phyloP scores from a whole-genome alignment of 768 basidiomycete genomes.

The Mycena pura region DNA sequence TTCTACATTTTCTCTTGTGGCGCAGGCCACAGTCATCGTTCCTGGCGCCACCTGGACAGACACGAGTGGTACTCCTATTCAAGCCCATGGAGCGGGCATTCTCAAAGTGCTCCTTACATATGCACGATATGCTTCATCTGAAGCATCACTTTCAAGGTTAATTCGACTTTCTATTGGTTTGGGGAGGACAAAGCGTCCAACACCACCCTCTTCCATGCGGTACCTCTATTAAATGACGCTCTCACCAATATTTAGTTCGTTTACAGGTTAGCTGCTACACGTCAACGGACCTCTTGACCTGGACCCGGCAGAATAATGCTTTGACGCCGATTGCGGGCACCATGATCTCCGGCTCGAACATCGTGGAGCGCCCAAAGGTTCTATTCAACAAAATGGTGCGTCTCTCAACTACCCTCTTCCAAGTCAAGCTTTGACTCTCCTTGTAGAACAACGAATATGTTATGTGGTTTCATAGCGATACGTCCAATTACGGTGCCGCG shows the following conservation, averaged over 20 bases:
- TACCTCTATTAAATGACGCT: not conserved
- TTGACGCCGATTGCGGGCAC: slow-evolving; percentile 59
- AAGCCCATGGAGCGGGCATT: slow-evolving; percentile 68
- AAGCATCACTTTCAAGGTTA: slow-evolving; percentile 43
- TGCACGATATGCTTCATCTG: not conserved
- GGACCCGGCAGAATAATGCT: slow-evolving; percentile 66
- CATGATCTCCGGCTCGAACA: slow-evolving; percentile 61
- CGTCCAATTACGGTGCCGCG: slow-evolving; percentile 67
- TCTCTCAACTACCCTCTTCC: not conserved
- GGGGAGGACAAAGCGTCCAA: slow-evolving; percentile 69
- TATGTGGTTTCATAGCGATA: slow-evolving; percentile 77
- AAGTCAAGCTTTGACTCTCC: not conserved
- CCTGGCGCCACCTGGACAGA: slow-evolving; percentile 70
- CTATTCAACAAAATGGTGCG: slow-evolving; percentile 58
- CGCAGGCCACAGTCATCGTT: slow-evolving; percentile 55
- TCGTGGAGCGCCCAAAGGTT: slow-evolving; percentile 71
- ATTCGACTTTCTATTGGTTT: slow-evolving; percentile 64
- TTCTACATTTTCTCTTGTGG: slow-evolving; percentile 22
- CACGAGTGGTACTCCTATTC: slow-evolving; percentile 64
- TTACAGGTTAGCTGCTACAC: no score
- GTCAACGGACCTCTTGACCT: slow-evolving; percentile 58
- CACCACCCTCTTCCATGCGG: slow-evolving; percentile 51
- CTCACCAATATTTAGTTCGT: not conserved
- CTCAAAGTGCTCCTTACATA: slow-evolving; percentile 47
- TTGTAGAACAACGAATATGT: slow-evolving; percentile 66